phyloP scores from a whole-genome alignment of 495 filamentous ascomycete genomes.

The Cairneyella variabilis region DNA sequence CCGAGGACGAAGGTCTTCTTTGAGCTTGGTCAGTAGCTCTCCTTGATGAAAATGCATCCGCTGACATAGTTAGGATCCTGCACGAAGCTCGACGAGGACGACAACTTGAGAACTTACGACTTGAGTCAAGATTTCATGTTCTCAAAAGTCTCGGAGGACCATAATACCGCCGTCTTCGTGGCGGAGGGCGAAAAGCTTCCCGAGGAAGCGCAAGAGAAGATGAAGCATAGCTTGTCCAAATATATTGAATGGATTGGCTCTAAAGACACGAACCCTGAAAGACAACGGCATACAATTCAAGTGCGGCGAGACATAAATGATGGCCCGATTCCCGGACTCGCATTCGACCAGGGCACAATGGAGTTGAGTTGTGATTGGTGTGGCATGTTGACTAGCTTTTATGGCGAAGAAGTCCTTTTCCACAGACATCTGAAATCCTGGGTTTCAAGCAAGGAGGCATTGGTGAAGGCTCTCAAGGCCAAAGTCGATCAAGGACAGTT shows the following conservation, averaged over 20 bases:
- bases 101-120: not conserved
- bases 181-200: not conserved
- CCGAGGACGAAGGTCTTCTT: not conserved
- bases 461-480: not conserved
- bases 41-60: not conserved
- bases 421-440: not conserved
- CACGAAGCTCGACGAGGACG: not conserved
- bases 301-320: conserved; percentile 11
- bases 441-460: not conserved
- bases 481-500: conserved; percentile 4
- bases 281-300: conserved; percentile 3
- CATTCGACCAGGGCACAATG: not conserved
- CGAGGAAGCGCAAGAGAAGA: not conserved
- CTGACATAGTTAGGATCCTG: not conserved
- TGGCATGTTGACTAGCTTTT: conserved; percentile 8
- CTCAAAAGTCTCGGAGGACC: not conserved
- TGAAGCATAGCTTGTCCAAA: not conserved
- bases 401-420: conserved; percentile 5
- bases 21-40: not conserved
- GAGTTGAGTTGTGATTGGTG: conserved; percentile 14
- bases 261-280: not conserved
- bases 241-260: not conserved
- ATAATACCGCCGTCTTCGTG: not conserved
- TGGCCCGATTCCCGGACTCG: conserved; percentile 8
- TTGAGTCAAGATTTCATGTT: not conserved